Percentiles rank a stretch among this genome's conserved stretches.
phyloP scores from a whole-genome alignment of 2,329 filamentous ascomycete genomes.

The Curvularia eragrostidis region DNA sequence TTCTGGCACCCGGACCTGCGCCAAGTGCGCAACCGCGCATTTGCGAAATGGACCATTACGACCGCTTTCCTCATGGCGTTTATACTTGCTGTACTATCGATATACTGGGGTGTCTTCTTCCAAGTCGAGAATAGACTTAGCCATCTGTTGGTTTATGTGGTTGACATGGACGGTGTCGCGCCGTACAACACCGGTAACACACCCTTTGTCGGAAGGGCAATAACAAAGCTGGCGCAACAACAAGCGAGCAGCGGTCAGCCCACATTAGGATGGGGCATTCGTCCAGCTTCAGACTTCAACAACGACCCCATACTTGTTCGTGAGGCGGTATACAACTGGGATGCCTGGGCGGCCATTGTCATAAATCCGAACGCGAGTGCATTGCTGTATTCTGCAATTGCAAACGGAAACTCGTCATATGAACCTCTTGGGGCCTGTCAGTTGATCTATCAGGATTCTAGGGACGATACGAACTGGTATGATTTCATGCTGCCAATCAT shows the following conservation, averaged over 20 bases:
- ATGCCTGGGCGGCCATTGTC: slow-evolving; percentile 67
- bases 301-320: slow-evolving; percentile 64
- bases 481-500: slow-evolving; percentile 63
- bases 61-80: slow-evolving; percentile 62
- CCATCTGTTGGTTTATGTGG: slow-evolving; percentile 62
- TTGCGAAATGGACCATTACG: slow-evolving; percentile 52
- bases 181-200: slow-evolving; percentile 56
- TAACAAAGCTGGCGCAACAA: slow-evolving; percentile 56
- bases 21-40: slow-evolving; percentile 50
- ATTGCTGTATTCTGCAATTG: slow-evolving; percentile 62
- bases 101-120: slow-evolving; percentile 68
- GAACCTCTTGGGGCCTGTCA: slow-evolving; percentile 66
- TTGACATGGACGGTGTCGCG: slow-evolving; percentile 67
- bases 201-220: slow-evolving; percentile 64
- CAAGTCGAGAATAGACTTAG: slow-evolving; percentile 54
- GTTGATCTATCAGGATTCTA: slow-evolving; percentile 61
- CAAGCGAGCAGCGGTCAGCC: slow-evolving; percentile 50
- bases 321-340: slow-evolving; percentile 64
- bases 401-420: slow-evolving; percentile 63
- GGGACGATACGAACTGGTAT: slow-evolving; percentile 63
- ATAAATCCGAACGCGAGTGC: slow-evolving; percentile 68
- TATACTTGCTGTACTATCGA: slow-evolving; percentile 62
- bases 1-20: slow-evolving; percentile 55
- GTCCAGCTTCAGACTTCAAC: slow-evolving; percentile 59
- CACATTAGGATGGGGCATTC: slow-evolving; percentile 59